Evolutionary conservation across 495 filamentous ascomycete species (phyloP).

Genomic region (Tirmania nivea): DNA sequence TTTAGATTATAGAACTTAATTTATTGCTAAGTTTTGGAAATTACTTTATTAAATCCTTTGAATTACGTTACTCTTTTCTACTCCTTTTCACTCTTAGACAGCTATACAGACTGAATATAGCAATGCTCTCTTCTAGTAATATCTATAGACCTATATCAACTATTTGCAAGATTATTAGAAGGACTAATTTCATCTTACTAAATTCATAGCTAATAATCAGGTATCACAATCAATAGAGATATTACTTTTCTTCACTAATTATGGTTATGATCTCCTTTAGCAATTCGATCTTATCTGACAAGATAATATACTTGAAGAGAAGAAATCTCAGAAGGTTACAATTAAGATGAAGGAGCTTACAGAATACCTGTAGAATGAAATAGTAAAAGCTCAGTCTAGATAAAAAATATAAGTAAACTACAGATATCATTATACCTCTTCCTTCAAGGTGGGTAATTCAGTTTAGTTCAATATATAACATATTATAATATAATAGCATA

Average conservation of each 20-base stretch:
- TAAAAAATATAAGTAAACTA: background rate
- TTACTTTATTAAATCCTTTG: background rate
- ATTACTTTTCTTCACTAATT: background rate
- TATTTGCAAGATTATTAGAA: background rate
- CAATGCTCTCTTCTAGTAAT: background rate
- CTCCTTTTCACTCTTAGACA: background rate
- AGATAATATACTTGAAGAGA: background rate
- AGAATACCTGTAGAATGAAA: background rate
- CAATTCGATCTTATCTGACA: background rate
- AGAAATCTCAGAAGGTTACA: background rate
- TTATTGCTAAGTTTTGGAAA: background rate
- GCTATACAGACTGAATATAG: background rate
- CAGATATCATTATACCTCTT: background rate
- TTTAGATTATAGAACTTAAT: background rate
- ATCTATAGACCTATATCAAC: background rate
- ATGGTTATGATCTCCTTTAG: background rate
- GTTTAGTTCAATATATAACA: too few relatives aligned
- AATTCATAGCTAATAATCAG: background rate
- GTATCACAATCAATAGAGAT: background rate
- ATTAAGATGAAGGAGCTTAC: background rate
- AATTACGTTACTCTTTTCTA: background rate
- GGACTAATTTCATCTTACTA: background rate
- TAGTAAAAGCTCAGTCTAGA: background rate
- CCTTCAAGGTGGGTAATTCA: background rate
- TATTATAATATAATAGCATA: too few relatives aligned